Evolutionary conservation across 371 early-diverging fungal genomes (phyloP).

Genomic region (Chytridiales sp.): DNA sequence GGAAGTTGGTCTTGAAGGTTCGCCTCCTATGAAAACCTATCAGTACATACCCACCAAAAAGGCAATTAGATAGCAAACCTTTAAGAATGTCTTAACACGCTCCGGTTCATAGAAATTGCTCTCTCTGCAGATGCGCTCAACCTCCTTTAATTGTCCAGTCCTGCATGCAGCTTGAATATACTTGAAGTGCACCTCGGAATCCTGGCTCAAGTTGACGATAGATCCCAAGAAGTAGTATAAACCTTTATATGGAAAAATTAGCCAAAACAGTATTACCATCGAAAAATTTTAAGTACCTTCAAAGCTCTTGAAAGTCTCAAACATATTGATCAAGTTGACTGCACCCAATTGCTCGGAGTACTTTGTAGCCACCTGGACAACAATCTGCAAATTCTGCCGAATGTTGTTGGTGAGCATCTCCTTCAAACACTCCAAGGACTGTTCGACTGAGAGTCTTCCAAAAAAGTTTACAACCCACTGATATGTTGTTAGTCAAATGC

Average conservation of each 20-base stretch:
- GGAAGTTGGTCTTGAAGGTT: conserved; percentile 93
- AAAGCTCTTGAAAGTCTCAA: conserved; percentile 86
- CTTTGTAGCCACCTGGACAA: conserved; percentile 93
- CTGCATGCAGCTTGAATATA: conserved; percentile 95
- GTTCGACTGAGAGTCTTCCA: conserved; percentile 90
- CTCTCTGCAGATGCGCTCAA: conserved; percentile 96
- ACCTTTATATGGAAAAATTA: conserved; percentile 35
- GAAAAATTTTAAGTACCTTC: conserved; percentile 63
- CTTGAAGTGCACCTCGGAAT: conserved; percentile 94
- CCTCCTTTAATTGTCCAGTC: conserved; percentile 94
- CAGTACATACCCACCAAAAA: not conserved
- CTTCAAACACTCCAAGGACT: conserved; percentile 87
- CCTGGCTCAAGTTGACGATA: conserved; percentile 91
- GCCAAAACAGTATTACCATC: not conserved
- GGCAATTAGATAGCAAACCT: conserved; percentile 55
- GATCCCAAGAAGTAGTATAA: conserved; percentile 92
- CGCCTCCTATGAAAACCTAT: conserved; percentile 69
- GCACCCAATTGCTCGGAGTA: conserved; percentile 93
- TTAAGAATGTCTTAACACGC: conserved; percentile 96
- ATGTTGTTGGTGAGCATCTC: conserved; percentile 86
- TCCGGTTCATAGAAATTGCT: conserved; percentile 94
- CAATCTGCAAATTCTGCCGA: conserved; percentile 92
- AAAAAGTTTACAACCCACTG: conserved; percentile 88
- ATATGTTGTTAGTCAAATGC: not conserved
- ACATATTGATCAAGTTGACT: conserved; percentile 80